Evolutionary conservation across 2,329 filamentous ascomycete genomes (phyloP), one percentile per base, ranked within the genome.

Genomic region (Nannizzia gypsea): DNA sequence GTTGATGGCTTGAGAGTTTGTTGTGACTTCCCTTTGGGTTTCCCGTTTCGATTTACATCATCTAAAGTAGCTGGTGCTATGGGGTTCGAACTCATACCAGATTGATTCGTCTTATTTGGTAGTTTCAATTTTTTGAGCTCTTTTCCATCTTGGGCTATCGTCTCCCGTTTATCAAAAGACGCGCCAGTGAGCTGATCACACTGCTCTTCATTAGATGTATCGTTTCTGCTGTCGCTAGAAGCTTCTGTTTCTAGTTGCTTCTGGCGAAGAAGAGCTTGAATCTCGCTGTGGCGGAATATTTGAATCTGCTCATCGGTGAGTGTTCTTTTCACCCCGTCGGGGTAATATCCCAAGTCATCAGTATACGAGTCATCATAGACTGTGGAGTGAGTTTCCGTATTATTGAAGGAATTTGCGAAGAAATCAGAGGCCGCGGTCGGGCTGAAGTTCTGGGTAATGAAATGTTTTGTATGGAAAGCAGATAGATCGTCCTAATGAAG

Each of bases 221-320:
- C 63, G 26, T 62, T 62, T 26, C n/a, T 9, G n/a, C 17, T 15
- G 8, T 11, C 34, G 20, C 26, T 17, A 54, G 13, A 26, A 26
- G 50, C 15, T 11, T 66, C 66, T n/a, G 69, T 64, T 57, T 75
- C 62, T 9, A 73, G 61, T 63, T 75, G 69, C 59, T 68, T 70
- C 62, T 80, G 76, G 63, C 83, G 82, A 26, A 88, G 76, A 42
- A 95, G 76, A 11, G 82, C 74, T 68, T 93, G 85, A 22, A 95
- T 81, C 72, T 97, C 92, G 1, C 88, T 92, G 69, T 95, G 89
- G 63, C 91, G 82, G 71, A 96, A 96, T 63, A 96, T 92, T 58
- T 83, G 83, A 66, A 96, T 89, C 76, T 96, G 89, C 66, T 90
- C 88, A 68, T 96, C 89, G 8, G 91, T 96, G 67, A 97, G 78